These are phyloP conservation scores for Cyberlindnera maritima DNA, from an alignment of 805 yeast species.

Conservation along the genomic window DNA sequence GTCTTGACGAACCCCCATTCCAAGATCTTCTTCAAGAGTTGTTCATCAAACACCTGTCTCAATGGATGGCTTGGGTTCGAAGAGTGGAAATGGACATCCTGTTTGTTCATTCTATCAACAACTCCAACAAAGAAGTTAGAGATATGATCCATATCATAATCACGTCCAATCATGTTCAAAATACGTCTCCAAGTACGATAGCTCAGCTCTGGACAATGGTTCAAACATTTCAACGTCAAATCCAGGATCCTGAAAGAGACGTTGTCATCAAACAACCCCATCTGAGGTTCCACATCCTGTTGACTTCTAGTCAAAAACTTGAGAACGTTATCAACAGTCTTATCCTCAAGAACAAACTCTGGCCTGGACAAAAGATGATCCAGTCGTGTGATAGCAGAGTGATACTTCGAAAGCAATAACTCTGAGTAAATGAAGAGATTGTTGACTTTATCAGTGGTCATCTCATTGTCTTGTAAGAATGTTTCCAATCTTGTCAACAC, in stretches of 20 bases:
- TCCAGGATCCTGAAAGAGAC: conserved; percentile 1
- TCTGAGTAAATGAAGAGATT: conserved; percentile 20
- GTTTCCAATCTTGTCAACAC: conserved; percentile 14
- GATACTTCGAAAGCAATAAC: conserved; percentile 7
- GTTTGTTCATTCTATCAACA: conserved; percentile 4
- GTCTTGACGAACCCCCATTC: conserved; percentile 21
- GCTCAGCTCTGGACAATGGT: conserved; percentile 3
- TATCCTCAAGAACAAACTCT: conserved; percentile 2
- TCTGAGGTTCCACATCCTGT: background rate
- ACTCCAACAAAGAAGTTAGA: conserved; percentile 12
- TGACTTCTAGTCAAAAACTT: conserved; percentile 4
- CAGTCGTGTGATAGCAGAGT: conserved; percentile 12
- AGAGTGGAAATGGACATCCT: conserved; percentile 4
- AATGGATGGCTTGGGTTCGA: conserved; percentile 19
- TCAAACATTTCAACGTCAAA: conserved; percentile 6
- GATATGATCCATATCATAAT: conserved; percentile 15
- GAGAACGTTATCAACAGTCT: conserved; percentile 14
- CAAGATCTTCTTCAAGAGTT: conserved; percentile 15
- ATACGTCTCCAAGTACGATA: conserved; percentile 21
- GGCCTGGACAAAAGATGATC: conserved; percentile 3
- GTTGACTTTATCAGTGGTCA: conserved; percentile 10
- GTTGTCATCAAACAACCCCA: conserved; percentile 5
- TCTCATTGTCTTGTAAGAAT: conserved; percentile 4
- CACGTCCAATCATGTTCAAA: conserved; percentile 10
- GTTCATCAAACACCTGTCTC: conserved; percentile 19